Evolutionary conservation across 176 grass and related monocot genomes (phyloP), one percentile per base, ranked within the genome.

Genomic region (Paspalum notatum): DNA sequence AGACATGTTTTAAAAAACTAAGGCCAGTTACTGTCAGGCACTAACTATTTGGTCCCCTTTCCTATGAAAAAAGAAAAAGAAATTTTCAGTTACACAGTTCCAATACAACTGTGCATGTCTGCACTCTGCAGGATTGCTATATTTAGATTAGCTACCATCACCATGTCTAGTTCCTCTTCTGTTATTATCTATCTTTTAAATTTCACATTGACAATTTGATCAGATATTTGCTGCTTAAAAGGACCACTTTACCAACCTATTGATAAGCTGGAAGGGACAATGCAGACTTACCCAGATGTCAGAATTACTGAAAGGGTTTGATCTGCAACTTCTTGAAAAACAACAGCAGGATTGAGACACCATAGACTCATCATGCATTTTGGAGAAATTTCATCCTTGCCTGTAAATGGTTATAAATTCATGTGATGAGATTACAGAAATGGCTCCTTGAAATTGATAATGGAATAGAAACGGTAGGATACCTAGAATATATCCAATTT

Each of bases 341-440:
- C 90, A 83, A 98, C 81, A 83, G 90, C 81, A 72, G 95, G 95
- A 87, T 92, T 94, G 53, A 98, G 89, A 76, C 95, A 98, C 95
- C 95, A 98, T 52, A 98, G 91, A 81, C 95, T 98, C 71, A 98
- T 83, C 57, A 73, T 90, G 79, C 78, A 85, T 80, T 85, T 94
- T 50, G 83, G 81, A 68, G 85, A 62, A 85, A 24, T 70, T 12
- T 39, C 65, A 58, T 83, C 37, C 55, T 90, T 86, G 32, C 80
- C 95, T 98, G 73, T 62, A 88, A 76, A 78, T 75, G 26, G 20
- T 50, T 69, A 60, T 77, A 65, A 70, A 38, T 64, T 75, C 2
- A 51, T 52, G 8, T 75, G 17, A 70, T 44, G 47, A 55, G 69
- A 71, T 64, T 76, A 54, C 12, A 82, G 27, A 43, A 8, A 27